Percentiles rank a stretch among this genome's conserved stretches.
Conservation (phyloP, 257 asterid species). For the Plectranthus barbatus region DNA sequence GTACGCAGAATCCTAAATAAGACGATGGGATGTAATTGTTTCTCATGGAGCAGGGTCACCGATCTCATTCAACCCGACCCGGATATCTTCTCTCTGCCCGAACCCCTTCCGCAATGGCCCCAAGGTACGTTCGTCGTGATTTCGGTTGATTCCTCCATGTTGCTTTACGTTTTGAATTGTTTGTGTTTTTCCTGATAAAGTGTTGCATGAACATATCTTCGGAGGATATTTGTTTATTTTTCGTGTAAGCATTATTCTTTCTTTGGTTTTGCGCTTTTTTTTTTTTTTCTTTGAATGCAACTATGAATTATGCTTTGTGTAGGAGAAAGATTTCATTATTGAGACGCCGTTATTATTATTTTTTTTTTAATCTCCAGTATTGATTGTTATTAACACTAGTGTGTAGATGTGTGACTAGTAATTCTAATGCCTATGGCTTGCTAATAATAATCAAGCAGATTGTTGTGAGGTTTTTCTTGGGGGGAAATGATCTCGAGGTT, state of each 20-base stretch:
- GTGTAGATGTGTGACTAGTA: not conserved
- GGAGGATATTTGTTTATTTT: not conserved
- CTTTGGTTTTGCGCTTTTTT: not conserved
- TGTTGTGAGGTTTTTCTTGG: not conserved
- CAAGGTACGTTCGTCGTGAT: conserved; percentile 28
- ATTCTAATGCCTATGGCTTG: not conserved
- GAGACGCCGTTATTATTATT: not conserved
- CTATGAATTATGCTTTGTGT: too few relatives aligned
- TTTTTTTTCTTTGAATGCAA: too few relatives aligned
- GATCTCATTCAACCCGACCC: conserved; percentile 33
- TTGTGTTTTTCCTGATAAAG: not conserved
- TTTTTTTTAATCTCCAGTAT: too few relatives aligned
- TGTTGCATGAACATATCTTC: not conserved
- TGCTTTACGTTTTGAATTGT: not conserved
- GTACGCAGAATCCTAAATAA: conserved; percentile 7
- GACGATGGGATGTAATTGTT: conserved; percentile 53
- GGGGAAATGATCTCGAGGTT: not conserved
- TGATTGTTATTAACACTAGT: not conserved
- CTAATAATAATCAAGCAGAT: not conserved
- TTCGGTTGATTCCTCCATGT: not conserved
- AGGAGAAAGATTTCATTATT: too few relatives aligned
- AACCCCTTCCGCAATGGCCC: conserved; percentile 81
- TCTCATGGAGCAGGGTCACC: conserved; percentile 42
- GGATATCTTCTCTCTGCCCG: conserved; percentile 54
- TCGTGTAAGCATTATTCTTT: not conserved